These are phyloP conservation scores for Guyanaporus albipodus DNA, from an alignment of 768 basidiomycete species.

Conservation along the genomic window DNA sequence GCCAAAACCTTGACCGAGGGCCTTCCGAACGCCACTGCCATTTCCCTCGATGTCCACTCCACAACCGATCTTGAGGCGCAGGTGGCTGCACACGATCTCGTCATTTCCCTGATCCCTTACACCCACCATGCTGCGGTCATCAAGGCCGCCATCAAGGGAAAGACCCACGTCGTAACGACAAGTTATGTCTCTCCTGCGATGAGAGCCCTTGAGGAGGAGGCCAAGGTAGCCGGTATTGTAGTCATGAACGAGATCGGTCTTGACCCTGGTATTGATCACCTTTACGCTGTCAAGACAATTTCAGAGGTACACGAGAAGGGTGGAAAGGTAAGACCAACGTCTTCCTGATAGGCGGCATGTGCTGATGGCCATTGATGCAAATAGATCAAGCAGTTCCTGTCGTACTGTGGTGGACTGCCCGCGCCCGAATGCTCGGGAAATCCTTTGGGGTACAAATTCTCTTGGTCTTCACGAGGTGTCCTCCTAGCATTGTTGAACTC, in stretches of 20 bases:
- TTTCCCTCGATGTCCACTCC: conserved; percentile 79
- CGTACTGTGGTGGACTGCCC: conserved; percentile 95
- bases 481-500: conserved; percentile 91
- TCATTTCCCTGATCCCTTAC: conserved; percentile 97
- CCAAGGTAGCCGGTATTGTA: conserved; percentile 83
- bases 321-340: conserved; percentile 65
- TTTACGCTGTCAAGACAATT: conserved; percentile 93
- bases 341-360: neutral
- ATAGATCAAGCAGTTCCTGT: conserved; percentile 85
- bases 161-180: conserved; percentile 94
- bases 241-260: conserved; percentile 98
- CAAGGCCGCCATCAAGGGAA: conserved; percentile 75
- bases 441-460: conserved; percentile 98
- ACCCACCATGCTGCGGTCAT: conserved; percentile 87
- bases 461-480: conserved; percentile 95
- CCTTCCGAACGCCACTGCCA: conserved; percentile 66
- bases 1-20: conserved; percentile 66
- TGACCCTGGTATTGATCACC: conserved; percentile 92
- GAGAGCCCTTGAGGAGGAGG: conserved; percentile 77
- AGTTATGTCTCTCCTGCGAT: conserved; percentile 92
- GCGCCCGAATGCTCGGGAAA: conserved; percentile 89
- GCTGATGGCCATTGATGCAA: conserved; percentile 1
- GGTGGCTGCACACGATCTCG: conserved; percentile 84
- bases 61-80: conserved; percentile 70
- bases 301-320: conserved; percentile 91